These are phyloP conservation scores for Penicillium vulpinum DNA, from an alignment of 2,329 filamentous ascomycete genomes.

Conservation along the genomic window DNA sequence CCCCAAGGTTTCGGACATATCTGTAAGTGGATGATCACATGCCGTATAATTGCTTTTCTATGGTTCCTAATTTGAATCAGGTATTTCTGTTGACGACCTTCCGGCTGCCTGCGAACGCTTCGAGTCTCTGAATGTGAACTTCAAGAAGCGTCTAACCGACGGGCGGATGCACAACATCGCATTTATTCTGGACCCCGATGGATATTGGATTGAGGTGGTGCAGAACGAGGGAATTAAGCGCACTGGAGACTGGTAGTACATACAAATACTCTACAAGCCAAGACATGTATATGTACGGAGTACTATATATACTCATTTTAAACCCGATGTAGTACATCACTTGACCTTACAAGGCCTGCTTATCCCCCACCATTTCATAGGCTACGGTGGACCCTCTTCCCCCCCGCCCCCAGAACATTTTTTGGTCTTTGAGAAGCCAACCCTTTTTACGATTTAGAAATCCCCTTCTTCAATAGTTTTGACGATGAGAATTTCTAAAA, in stretches of 20 bases:
- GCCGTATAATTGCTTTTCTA: not conserved
- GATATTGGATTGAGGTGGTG: constrained; percentile 74
- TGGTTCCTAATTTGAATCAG: constrained; percentile 39
- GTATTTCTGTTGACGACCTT: constrained; percentile 81
- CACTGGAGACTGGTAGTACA: constrained; percentile 31
- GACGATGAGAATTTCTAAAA: constrained; percentile 7
- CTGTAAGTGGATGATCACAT: constrained; percentile 56
- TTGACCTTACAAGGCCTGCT: constrained; percentile 9
- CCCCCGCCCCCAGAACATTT: constrained; percentile 17
- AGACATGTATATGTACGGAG: not conserved
- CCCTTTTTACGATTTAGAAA: not conserved
- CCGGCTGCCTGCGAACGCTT: constrained; percentile 84
- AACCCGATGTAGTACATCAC: not conserved
- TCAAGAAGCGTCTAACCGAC: constrained; percentile 95
- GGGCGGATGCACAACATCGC: constrained; percentile 91
- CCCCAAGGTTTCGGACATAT: constrained; percentile 95
- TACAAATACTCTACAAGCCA: not conserved
- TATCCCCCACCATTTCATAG: constrained; percentile 24
- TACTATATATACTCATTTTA: not conserved
- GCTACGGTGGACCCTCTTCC: constrained; percentile 19
- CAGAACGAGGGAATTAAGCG: constrained; percentile 63
- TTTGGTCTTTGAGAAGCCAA: not conserved
- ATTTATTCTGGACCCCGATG: constrained; percentile 84
- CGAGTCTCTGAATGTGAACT: constrained; percentile 76
- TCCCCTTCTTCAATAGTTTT: not conserved